Conservation (phyloP, 2,329 filamentous ascomycete genomes). For the Fusarium mexicanum region DNA sequence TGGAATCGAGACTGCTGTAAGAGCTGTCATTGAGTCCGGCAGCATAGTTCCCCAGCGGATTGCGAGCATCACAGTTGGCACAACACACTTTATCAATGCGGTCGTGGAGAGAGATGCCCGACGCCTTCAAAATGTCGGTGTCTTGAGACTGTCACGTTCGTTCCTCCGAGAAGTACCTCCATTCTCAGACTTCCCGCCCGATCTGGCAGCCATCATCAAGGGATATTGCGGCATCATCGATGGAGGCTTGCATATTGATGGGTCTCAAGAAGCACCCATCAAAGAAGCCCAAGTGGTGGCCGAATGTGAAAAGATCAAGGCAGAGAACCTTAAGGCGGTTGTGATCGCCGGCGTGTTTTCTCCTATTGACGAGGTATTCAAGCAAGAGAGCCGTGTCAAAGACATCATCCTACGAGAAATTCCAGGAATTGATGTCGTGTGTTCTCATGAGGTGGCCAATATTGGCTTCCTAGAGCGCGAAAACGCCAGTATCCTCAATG, state of each 20-base stretch:
- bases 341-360: background rate
- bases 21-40: conserved; percentile 47
- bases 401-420: conserved; percentile 38
- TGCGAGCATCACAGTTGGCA: conserved; percentile 53
- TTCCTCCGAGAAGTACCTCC: conserved; percentile 49
- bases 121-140: conserved; percentile 49
- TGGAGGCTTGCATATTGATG: conserved; percentile 2
- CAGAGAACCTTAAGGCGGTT: background rate
- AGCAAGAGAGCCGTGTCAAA: conserved; percentile 26
- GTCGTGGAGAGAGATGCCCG: conserved; percentile 58
- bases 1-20: conserved; percentile 48
- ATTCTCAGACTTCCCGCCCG: conserved; percentile 53
- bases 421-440: conserved; percentile 14
- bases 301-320: background rate
- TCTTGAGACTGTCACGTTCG: background rate
- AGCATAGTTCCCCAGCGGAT: conserved; percentile 39
- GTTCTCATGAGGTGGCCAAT: conserved; percentile 48
- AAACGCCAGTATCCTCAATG: conserved; percentile 64
- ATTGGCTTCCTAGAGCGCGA: conserved; percentile 58
- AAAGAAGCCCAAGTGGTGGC: background rate
- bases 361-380: background rate
- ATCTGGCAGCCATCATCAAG: background rate
- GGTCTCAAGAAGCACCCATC: background rate
- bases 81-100: conserved; percentile 65
- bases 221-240: background rate